Evolutionary conservation across 345 rosid species (phyloP), one percentile per base, ranked within the genome.

Genomic region (Eucalyptus shirleyi): DNA sequence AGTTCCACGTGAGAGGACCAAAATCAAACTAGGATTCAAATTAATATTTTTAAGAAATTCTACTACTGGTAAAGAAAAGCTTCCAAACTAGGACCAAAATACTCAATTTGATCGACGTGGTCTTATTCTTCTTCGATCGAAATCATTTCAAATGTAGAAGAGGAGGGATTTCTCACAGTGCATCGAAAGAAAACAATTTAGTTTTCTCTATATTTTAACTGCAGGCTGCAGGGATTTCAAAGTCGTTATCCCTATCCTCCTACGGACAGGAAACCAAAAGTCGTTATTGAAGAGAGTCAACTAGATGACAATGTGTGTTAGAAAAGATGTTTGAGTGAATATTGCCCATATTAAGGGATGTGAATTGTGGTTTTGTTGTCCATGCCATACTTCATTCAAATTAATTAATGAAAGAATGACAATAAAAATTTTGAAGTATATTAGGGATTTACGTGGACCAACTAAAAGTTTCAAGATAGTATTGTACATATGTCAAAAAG

Each of bases 401-500:
- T 60, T 28, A 60, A 28, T 60, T 12, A 60, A 60, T 28, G 67
- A 26, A 28, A 60, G 15, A 12, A 60, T 60, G 67, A 60, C 7
- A 26, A 59, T 59, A 59, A 65, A 65, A 0, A 2, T 65, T 7
- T 51, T 4, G 6, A 56, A 56, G 1, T 56, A 24, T 1, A 56
- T 23, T 59, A 10, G 62, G 14, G 0, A 59, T 59, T 11, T 59
- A 24, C 1, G 28, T 59, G 62, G 30, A 59, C 6, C 12, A 9
- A 59, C 2, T 24, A 59, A 4, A 59, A 59, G 14, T 59, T 56
- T 0, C 30, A 5, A 11, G 30, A 59, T 11, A 2, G 0, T 0
- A 10, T 59, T 0, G 1, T 10, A 24, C 0, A 59, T 59, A 2
- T 23, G 30, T 59, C 30, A 59, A 59, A 56, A 59, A 59, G 30